phyloP scores from a whole-genome alignment of 495 filamentous ascomycete species.

The Lentithecium fluviatile region DNA sequence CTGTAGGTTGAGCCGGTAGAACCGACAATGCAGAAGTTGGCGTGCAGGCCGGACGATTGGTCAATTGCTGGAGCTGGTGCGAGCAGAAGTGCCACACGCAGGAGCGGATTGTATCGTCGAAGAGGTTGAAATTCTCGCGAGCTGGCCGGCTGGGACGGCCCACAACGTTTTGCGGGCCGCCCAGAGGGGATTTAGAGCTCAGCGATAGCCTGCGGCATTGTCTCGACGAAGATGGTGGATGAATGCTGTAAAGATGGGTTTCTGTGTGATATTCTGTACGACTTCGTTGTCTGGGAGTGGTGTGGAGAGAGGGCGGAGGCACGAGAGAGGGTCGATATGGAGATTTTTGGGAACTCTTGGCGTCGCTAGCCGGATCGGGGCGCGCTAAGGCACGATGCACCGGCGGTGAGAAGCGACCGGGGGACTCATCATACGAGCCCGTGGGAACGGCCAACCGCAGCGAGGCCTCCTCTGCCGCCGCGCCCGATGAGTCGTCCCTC shows the following conservation, averaged over 20 bases:
- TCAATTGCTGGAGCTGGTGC: slow-evolving; percentile 24
- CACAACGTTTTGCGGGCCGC: slow-evolving; percentile 61
- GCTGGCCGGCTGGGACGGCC: slow-evolving; percentile 74
- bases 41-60: slow-evolving; percentile 23
- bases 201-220: slow-evolving; percentile 84
- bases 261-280: slow-evolving; percentile 49
- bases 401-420: slow-evolving; percentile 20
- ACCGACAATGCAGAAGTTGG: slow-evolving; percentile 27
- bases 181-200: slow-evolving; percentile 92
- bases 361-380: slow-evolving; percentile 8
- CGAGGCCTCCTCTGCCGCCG: background rate
- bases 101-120: slow-evolving; percentile 75
- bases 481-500: background rate
- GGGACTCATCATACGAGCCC: slow-evolving; percentile 21
- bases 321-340: slow-evolving; percentile 1
- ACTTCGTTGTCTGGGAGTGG: slow-evolving; percentile 64
- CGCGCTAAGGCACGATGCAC: background rate
- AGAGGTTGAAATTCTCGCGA: slow-evolving; percentile 73
- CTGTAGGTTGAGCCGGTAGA: slow-evolving; percentile 15
- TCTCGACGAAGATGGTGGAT: slow-evolving; percentile 68
- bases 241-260: slow-evolving; percentile 39
- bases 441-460: background rate
- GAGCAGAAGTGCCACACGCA: slow-evolving; percentile 41
- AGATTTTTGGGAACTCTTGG: slow-evolving; percentile 10
- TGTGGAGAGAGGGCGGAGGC: slow-evolving; percentile 22